These are phyloP conservation scores for Nakazawaea anatomiae DNA, from an alignment of 805 yeast species.

Conservation along the genomic window DNA sequence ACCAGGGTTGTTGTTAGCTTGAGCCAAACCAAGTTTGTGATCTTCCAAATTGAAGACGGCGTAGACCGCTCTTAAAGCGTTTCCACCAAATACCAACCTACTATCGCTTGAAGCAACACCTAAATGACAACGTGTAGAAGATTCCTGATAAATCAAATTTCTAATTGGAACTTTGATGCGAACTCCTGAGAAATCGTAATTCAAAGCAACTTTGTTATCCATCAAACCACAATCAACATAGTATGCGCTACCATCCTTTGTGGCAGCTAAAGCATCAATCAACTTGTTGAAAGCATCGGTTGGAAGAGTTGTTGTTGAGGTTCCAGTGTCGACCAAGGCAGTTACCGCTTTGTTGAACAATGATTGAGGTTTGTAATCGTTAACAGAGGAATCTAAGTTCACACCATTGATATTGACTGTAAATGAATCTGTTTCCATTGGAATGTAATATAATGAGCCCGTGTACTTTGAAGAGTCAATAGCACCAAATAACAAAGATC, in stretches of 20 bases:
- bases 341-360: conserved; percentile 3
- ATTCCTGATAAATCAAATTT: conserved; percentile 5
- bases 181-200: conserved; percentile 7
- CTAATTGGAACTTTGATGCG: conserved; percentile 4
- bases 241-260: not conserved
- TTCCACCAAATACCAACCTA: conserved; percentile 49
- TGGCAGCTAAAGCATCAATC: conserved; percentile 2
- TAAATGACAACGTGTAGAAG: not conserved
- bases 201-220: conserved; percentile 1
- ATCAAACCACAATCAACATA: conserved; percentile 4
- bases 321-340: conserved; percentile 49
- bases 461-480: conserved; percentile 33
- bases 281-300: conserved; percentile 12
- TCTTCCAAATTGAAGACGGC: conserved; percentile 59
- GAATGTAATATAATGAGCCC: conserved; percentile 29
- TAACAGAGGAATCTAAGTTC: conserved; percentile 4
- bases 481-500: conserved; percentile 37
- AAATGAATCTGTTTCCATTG: conserved; percentile 14
- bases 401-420: conserved; percentile 5
- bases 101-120: conserved; percentile 1
- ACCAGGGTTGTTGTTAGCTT: conserved; percentile 23
- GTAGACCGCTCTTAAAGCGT: conserved; percentile 53
- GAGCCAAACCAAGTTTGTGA: conserved; percentile 47
- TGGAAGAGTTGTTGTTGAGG: conserved; percentile 44
- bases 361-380: not conserved